Evolutionary conservation across 257 asterid genomes (phyloP), one percentile per base, ranked within the genome.

Genomic region (Solanum appendiculatum): DNA sequence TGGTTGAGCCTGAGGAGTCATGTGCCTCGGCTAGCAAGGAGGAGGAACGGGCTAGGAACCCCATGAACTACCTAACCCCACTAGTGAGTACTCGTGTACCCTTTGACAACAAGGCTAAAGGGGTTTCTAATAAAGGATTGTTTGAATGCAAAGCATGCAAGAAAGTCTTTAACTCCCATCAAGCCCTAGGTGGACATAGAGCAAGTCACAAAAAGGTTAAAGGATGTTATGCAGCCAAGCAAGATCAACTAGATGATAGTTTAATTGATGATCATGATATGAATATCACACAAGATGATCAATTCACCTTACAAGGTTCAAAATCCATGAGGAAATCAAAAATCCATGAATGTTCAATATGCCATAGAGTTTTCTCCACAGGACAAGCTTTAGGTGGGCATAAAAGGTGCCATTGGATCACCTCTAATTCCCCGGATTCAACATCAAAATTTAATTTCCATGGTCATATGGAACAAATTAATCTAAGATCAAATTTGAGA

Each of bases 341-440:
- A 69, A 94, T 93, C 1, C 98, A 97, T 82, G 98, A 95, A 73
- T 97, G 99, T 86, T 92, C 99, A 33, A 96, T 97, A 37, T 97
- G 99, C 23, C 98, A 97, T 68, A 90, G 98, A 69, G 93, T 95
- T 56, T 97, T 97, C 39, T 89, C 95, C 11, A 94, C 99, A 0
- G 99, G 99, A 2, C 99, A 96, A 87, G 99, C 99, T 3, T 91
- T 97, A 2, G 99, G 99, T 14, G 99, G 99, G 0, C 99, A 97
- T 92, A 97, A 97, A 83, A 91, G 99, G 46, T 97, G 99, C 84
- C 99, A 97, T 82, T 96, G 99, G 99, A 95, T 97, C 91, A 93
- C 85, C 56, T 92, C 98, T 4, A 93, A 93, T 51, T 82, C 98
- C n/a, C 92, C 91, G 34, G 83, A 1, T n/a, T 92, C 48, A 37